Evolutionary conservation across 2,329 filamentous ascomycete species (phyloP).

Genomic region (Trichoderma lentiforme): DNA sequence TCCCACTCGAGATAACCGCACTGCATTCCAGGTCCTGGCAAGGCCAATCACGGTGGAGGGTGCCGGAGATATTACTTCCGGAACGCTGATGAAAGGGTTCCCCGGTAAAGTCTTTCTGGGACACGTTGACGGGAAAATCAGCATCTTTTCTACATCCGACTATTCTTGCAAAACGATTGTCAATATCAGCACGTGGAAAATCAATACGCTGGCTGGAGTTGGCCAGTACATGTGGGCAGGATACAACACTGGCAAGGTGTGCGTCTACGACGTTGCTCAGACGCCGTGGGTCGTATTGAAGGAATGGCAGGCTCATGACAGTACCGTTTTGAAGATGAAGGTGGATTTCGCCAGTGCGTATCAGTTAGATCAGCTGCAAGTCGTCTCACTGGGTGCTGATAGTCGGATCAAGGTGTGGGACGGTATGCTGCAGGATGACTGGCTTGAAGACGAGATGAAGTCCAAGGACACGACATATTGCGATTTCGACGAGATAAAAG

Average conservation of each 20-base stretch:
- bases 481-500: conserved; percentile 75
- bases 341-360: conserved; percentile 81
- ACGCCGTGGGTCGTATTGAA: conserved; percentile 90
- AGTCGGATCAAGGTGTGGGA: conserved; percentile 86
- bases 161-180: conserved; percentile 76
- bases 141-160: conserved; percentile 78
- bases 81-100: conserved; percentile 69
- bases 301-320: conserved; percentile 89
- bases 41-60: conserved; percentile 67
- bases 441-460: conserved; percentile 90
- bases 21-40: conserved; percentile 71
- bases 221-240: conserved; percentile 86
- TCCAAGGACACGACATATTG: conserved; percentile 78
- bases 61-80: conserved; percentile 83
- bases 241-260: conserved; percentile 91
- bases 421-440: conserved; percentile 87
- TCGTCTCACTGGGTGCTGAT: conserved; percentile 83
- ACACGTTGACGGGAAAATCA: conserved; percentile 89
- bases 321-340: conserved; percentile 73
- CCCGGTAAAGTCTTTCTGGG: conserved; percentile 83
- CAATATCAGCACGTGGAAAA: conserved; percentile 90
- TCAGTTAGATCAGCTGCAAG: conserved; percentile 78
- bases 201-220: conserved; percentile 79
- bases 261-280: conserved; percentile 80
- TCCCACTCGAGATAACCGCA: conserved; percentile 64